Conservation (phyloP, 2,329 filamentous ascomycete genomes). For the Cephalotrichum gorgonifer region DNA sequence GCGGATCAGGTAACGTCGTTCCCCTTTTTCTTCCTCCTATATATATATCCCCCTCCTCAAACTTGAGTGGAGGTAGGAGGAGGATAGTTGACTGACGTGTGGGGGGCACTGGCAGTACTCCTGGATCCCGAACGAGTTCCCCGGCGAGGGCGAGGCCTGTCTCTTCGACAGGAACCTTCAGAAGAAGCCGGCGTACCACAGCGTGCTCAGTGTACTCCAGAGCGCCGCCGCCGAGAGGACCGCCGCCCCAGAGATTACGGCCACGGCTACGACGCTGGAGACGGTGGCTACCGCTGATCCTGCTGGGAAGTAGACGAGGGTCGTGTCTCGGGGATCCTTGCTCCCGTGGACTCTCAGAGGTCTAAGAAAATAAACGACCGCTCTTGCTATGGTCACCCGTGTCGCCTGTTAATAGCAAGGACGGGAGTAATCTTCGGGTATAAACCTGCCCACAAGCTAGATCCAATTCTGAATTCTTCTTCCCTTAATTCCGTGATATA, state of each 20-base stretch:
- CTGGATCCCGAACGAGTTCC: constrained; percentile 6
- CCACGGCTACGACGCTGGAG: background rate
- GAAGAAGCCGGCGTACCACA: constrained; percentile 13
- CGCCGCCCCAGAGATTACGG: background rate
- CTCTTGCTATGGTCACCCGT: too few species aligned
- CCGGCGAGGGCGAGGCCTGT: constrained; percentile 8
- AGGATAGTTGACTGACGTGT: too few species aligned
- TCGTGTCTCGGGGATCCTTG: too few species aligned
- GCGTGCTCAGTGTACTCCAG: constrained; percentile 3
- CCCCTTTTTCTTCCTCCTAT: background rate
- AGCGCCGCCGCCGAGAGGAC: constrained; percentile 3
- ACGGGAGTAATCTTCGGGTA: too few species aligned
- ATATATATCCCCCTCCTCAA: background rate
- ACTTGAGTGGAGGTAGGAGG: background rate
- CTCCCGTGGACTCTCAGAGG: too few species aligned
- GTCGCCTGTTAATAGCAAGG: too few species aligned
- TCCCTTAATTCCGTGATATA: background rate
- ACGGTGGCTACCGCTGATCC: background rate
- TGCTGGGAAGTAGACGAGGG: background rate
- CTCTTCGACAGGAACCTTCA: constrained; percentile 11
- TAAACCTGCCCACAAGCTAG: background rate
- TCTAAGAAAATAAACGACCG: too few species aligned
- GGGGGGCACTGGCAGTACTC: background rate
- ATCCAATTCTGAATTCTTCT: background rate
- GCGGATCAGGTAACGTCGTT: constrained; percentile 16